Evolutionary conservation across 176 grass and related monocot genomes (phyloP).

Genomic region (Eleusine indica): DNA sequence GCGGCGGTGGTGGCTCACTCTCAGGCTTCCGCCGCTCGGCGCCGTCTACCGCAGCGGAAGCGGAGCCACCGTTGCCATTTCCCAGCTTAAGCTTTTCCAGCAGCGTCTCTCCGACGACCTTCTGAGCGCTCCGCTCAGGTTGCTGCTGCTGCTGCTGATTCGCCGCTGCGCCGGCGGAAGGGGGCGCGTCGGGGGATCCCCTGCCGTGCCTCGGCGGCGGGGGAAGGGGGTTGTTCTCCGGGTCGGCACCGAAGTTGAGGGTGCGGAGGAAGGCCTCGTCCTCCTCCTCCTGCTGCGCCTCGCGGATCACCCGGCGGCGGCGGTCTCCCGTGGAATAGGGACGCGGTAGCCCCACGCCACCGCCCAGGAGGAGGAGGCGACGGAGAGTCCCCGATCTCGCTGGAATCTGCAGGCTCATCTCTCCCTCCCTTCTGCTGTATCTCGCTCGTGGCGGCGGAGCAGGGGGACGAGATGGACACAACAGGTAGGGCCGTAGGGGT

Average conservation of each 20-base stretch:
- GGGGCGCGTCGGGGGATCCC: conserved; percentile 21
- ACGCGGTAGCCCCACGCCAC: not conserved
- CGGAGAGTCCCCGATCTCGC: conserved; percentile 29
- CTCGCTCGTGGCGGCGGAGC: conserved; percentile 32
- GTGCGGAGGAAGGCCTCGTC: conserved; percentile 69
- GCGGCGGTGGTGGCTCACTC: conserved; percentile 4
- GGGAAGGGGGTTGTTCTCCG: conserved; percentile 39
- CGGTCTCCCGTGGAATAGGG: conserved; percentile 48
- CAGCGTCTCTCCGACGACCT: conserved; percentile 56
- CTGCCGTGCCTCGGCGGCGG: not conserved
- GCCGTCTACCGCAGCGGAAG: not conserved
- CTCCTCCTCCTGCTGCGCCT: conserved; percentile 54
- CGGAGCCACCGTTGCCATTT: conserved; percentile 14
- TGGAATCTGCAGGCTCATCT: conserved; percentile 55
- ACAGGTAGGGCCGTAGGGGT: not conserved
- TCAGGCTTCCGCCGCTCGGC: conserved; percentile 14
- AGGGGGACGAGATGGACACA: not conserved
- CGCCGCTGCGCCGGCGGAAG: not conserved
- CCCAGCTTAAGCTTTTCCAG: conserved; percentile 70
- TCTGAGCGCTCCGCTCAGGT: conserved; percentile 34
- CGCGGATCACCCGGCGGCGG: conserved; percentile 45
- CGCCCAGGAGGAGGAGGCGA: conserved; percentile 20
- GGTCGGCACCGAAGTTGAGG: conserved; percentile 63
- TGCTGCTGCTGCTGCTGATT: conserved; percentile 14
- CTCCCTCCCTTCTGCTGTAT: not conserved